Conservation (phyloP, 306 rosid species). For the Macrotyloma uniflorum region DNA sequence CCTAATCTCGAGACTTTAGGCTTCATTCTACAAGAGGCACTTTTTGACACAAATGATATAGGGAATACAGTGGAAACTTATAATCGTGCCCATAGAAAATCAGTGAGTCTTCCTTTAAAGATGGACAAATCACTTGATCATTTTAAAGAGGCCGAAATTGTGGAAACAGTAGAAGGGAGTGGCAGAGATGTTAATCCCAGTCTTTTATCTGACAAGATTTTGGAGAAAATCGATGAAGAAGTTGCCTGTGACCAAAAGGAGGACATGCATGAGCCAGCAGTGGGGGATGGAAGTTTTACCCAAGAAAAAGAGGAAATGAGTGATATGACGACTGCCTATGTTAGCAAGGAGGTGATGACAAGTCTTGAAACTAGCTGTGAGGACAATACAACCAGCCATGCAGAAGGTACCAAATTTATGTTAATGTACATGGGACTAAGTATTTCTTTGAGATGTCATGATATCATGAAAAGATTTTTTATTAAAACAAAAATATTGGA, state of each 20-base stretch:
- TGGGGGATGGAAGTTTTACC: constrained; percentile 36
- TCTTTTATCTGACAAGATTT: constrained; percentile 29
- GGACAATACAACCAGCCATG: constrained; percentile 36
- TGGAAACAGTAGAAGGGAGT: constrained; percentile 38
- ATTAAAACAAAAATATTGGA: background rate
- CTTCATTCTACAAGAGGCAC: constrained; percentile 62
- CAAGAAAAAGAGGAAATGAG: constrained; percentile 43
- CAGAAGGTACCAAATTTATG: constrained; percentile 60
- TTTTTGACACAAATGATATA: constrained; percentile 47
- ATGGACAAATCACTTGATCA: constrained; percentile 39
- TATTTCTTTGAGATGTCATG: constrained; percentile 7
- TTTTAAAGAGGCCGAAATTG: constrained; percentile 43
- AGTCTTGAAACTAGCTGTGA: constrained; percentile 41
- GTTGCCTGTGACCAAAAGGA: constrained; percentile 34
- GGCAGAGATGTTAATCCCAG: constrained; percentile 29
- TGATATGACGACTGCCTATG: constrained; percentile 13
- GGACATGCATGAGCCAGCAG: constrained; percentile 29
- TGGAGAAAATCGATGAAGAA: constrained; percentile 34
- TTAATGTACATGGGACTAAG: background rate
- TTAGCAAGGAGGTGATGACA: constrained; percentile 38
- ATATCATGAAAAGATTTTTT: background rate
- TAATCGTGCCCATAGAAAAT: constrained; percentile 41
- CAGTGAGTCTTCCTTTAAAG: constrained; percentile 36
- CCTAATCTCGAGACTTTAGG: constrained; percentile 70
- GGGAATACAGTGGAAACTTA: constrained; percentile 45